Evolutionary conservation across 2,329 filamentous ascomycete species (phyloP), one percentile per base, ranked within the genome.

Genomic region (Colletotrichum tanaceti): DNA sequence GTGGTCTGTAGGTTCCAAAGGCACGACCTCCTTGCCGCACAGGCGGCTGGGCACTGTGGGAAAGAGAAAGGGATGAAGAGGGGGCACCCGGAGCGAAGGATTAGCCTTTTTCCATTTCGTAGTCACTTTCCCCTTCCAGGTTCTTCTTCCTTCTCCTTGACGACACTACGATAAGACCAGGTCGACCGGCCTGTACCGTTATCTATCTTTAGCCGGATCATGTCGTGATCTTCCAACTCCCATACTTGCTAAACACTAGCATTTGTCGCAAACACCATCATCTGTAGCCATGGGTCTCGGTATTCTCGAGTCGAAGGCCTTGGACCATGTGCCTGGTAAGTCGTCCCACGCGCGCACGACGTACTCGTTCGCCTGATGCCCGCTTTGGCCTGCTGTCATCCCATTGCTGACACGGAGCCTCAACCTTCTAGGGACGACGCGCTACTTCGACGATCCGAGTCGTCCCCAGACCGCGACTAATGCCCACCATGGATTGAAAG

Each of bases 241-340:
- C 44, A 52, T 24, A 47, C 22, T 55, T 28, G 39, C 35, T 52
- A 49, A 20, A 32, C 53, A 39, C 32, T 18, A 41, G 38, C 44
- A 35, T 43, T 53, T 44, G 43, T 16, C 20, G 32, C 41, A 41
- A 41, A 6, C 28, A 20, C 57, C 16, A 49, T 44, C 32, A 58
- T 46, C 43, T 47, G 58, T 61, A 74, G 79, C 70, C 61, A 92
- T 91, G 90, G 89, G 89, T 52, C 84, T 96, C 71, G 91, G 92
- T 59, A 88, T 97, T 68, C 84, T 96, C 67, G 89, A 94, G 74
- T 87, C 91, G 75, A 84, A 77, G 75, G 84, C 84, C 74, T 84
- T 89, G 72, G 86, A 88, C 74, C 86, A 92, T 78, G 92, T 95
- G 70, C 93, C 93, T 68, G 93, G 92, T 94, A 82, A 76, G 63